Base-by-base conservation (phyloP, 176 grass and related monocot genomes). In the Ensete ventricosum region DNA sequence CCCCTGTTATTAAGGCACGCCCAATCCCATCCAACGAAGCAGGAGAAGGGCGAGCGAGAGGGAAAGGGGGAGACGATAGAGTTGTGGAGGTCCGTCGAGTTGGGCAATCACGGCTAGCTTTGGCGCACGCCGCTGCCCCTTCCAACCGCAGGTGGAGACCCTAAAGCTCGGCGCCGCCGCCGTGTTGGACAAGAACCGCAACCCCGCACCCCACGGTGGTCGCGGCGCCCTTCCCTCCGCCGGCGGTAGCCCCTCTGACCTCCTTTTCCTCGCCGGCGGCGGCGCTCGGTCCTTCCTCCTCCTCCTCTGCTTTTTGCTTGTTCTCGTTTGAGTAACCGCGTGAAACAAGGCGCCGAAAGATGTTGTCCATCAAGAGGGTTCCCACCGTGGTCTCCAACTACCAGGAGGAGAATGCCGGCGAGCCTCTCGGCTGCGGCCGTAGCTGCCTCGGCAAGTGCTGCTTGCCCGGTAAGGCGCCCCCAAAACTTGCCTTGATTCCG, bases 241-340 rank as follows among this genome's bases (percentile, higher is more conserved):
- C 19, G 95, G 95, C 48, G 95, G 90, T 9, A 91, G 88, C 80
- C 95, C 95, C 26, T 99, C 90, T 1, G 95, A 99, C 84, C 95
- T 99, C 69, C 95, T 99, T 81, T 99, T 99, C 85, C 95, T 99
- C 75, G 95, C 95, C 69, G 90, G 95, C 69, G 95, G 90, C 24
- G 95, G 95, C 58, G 63, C 69, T 73, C 50, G 50, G 2, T 68
- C 9, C 65, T 67, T 55, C 10, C 73, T 73, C 52, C 58, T 29
- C 34, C 67, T 25, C 7, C 21, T 43, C 34, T 43, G 4, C 34
- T 43, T 70, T 50, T 5, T 8, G 49, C 17, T 16, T 50, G 22
- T 50, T 49, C 16, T 70, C n/a, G 19, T 19, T 6, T 2, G 50
- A 50, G 64, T 13, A 27, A 64, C 6, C 12, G 21, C 5, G 26